A percentile compares a stretch with the other conserved stretches of the same genome.
phyloP scores from a whole-genome alignment of 1,284 basidiomycete species.

The Boletellus deceptivus region DNA sequence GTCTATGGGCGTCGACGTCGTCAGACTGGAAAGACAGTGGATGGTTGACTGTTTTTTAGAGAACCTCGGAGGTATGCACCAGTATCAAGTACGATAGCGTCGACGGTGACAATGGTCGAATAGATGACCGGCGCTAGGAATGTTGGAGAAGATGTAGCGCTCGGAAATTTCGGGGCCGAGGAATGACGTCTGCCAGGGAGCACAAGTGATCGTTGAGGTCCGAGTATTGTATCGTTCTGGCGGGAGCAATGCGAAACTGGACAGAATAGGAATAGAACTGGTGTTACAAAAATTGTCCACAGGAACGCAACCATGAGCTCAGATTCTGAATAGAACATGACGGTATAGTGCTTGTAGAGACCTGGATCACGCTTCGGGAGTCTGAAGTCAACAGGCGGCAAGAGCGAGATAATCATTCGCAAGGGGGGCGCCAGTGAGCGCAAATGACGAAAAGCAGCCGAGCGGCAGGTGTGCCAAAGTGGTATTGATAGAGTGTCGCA shows the following conservation, averaged over 20 bases:
- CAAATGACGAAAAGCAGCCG: no score
- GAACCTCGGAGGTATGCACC: neutral
- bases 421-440: neutral
- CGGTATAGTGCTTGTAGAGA: no score
- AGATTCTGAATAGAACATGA: neutral
- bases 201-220: neutral
- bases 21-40: neutral
- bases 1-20: neutral
- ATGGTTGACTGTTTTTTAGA: constrained; percentile 1
- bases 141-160: neutral
- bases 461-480: neutral
- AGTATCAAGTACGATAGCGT: neutral
- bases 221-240: neutral
- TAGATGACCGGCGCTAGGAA: neutral
- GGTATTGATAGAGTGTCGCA: neutral
- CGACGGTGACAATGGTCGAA: neutral
- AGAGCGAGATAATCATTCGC: neutral
- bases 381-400: no score
- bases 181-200: neutral
- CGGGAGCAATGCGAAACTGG: neutral
- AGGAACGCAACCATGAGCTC: neutral
- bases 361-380: neutral
- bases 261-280: neutral
- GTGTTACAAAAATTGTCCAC: neutral
- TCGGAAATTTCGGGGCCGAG: neutral